These are phyloP conservation scores for Metarhizium sp. DNA, from an alignment of 2,329 filamentous ascomycete species.

Conservation along the genomic window DNA sequence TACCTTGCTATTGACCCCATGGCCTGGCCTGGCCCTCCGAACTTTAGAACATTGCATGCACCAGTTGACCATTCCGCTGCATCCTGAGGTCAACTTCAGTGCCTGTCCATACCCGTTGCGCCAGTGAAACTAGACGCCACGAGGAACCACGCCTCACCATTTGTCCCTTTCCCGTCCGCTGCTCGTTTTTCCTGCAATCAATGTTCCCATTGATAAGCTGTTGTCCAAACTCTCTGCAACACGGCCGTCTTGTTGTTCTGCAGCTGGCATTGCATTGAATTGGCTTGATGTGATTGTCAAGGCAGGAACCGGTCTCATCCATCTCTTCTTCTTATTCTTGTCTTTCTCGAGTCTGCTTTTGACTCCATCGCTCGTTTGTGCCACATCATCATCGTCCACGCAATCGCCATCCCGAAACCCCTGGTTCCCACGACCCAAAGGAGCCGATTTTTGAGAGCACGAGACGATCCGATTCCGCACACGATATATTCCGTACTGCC, in stretches of 20 bases:
- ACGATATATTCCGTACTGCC: neutral
- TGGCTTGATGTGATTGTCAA: neutral
- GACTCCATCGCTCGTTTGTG: constrained; percentile 4
- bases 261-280: neutral
- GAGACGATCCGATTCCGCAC: neutral
- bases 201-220: neutral
- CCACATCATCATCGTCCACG: constrained; percentile 1
- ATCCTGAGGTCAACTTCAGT: too few species aligned
- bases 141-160: neutral
- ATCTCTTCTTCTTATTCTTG: neutral
- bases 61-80: too few species aligned
- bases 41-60: too few species aligned
- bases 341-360: neutral
- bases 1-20: too few species aligned
- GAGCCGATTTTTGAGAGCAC: neutral
- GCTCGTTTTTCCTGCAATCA: too few species aligned
- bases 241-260: neutral
- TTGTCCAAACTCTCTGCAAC: neutral
- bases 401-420: constrained; percentile 1
- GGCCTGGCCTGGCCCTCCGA: too few species aligned
- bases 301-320: neutral
- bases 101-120: neutral
- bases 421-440: neutral
- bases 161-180: neutral
- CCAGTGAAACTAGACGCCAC: neutral